Evolutionary conservation across 164 flowering plant genomes (phyloP).

Genomic region (Chloranthus sessilifolius): DNA sequence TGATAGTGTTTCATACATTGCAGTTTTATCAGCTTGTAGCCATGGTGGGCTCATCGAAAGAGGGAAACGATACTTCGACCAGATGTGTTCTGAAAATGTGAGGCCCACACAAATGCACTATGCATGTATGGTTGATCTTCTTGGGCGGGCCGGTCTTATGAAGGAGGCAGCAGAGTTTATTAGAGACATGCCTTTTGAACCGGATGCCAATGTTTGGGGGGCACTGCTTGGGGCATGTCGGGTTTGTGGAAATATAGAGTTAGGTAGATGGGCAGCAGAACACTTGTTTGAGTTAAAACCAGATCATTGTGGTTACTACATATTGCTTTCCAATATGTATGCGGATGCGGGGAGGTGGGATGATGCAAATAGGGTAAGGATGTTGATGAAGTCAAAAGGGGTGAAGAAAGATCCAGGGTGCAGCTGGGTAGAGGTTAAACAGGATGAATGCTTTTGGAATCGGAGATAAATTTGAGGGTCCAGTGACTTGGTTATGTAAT

Average conservation of each 20-base stretch:
- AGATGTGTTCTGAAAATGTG: conserved; percentile 7
- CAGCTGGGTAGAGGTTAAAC: conserved; percentile 16
- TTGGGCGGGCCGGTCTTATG: conserved; percentile 16
- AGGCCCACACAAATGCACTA: conserved; percentile 18
- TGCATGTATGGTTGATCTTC: conserved; percentile 43
- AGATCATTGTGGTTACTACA: conserved; percentile 15
- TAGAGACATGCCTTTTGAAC: conserved; percentile 17
- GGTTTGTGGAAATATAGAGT: conserved; percentile 32
- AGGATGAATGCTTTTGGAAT: conserved; percentile 9
- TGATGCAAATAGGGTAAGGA: conserved; percentile 35
- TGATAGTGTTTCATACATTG: conserved; percentile 30
- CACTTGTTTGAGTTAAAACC: conserved; percentile 21
- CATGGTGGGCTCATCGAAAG: conserved; percentile 42
- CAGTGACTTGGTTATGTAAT: background rate
- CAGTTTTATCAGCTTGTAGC: conserved; percentile 47
- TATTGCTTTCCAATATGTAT: conserved; percentile 15
- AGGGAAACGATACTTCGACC: conserved; percentile 14
- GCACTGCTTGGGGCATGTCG: conserved; percentile 47
- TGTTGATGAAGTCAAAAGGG: conserved; percentile 34
- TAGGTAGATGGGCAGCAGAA: conserved; percentile 25
- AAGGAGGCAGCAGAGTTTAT: conserved; percentile 16
- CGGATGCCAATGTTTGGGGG: conserved; percentile 47
- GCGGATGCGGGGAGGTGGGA: conserved; percentile 18
- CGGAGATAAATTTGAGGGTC: conserved; percentile 4
- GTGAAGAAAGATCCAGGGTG: conserved; percentile 43